These are phyloP conservation scores for Benincasa hispida DNA, from an alignment of 306 rosid genomes.

Conservation along the genomic window DNA sequence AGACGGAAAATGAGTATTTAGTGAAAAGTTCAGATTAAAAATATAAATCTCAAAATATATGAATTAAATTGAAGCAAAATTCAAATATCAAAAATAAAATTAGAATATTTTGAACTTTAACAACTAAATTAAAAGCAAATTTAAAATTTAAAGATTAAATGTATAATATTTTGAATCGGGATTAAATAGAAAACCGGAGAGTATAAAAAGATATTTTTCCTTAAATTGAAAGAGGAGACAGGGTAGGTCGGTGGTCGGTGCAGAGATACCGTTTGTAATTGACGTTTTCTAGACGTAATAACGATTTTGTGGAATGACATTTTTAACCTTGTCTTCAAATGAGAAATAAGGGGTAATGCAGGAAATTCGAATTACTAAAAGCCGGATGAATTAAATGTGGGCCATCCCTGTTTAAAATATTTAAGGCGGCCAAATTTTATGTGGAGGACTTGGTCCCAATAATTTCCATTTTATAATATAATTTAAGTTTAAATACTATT, in stretches of 20 bases:
- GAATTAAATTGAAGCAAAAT: too few species aligned
- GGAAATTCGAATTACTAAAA: not conserved
- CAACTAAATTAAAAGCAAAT: too few species aligned
- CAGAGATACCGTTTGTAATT: not conserved
- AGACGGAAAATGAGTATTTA: too few species aligned
- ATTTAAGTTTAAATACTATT: too few species aligned
- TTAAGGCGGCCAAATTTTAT: not conserved
- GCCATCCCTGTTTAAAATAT: not conserved
- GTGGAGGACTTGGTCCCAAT: not conserved
- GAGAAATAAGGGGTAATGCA: not conserved
- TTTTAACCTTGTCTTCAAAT: not conserved
- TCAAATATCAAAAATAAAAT: too few species aligned
- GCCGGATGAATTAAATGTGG: not conserved
- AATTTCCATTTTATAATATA: not conserved
- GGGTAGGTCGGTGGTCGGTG: slow-evolving; percentile 9
- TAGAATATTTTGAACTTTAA: too few species aligned
- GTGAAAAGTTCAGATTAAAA: too few species aligned
- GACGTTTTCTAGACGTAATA: not conserved
- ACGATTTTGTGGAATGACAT: not conserved
- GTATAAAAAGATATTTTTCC: too few species aligned
- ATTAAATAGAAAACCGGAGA: too few species aligned
- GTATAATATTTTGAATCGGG: too few species aligned
- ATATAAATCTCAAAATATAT: too few species aligned
- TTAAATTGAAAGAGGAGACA: not conserved
- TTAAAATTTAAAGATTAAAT: too few species aligned